Conservation (phyloP, 108 stramenopile genomes). For the Skeletonema costatum region DNA sequence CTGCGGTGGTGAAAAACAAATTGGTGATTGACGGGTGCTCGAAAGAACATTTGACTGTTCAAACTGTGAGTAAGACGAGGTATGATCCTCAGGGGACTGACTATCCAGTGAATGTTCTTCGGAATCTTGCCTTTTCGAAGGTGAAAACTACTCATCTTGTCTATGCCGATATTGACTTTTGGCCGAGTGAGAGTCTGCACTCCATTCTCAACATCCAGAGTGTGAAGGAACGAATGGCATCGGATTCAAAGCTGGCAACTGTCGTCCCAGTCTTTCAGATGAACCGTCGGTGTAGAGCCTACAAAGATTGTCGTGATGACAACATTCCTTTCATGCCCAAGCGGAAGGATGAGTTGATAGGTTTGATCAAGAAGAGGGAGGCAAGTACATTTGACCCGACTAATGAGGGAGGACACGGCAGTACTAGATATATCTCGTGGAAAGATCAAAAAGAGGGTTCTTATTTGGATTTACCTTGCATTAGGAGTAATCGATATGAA, state of each 20-base stretch:
- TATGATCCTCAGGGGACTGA: slow-evolving; percentile 54
- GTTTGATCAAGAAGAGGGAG: slow-evolving; percentile 16
- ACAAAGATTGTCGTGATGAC: slow-evolving; percentile 62
- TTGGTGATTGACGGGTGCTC: slow-evolving; percentile 41
- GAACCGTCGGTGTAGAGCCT: slow-evolving; percentile 56
- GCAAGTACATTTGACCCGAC: slow-evolving; percentile 80
- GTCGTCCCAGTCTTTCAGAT: slow-evolving; percentile 87
- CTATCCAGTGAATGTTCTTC: slow-evolving; percentile 90
- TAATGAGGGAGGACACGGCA: slow-evolving; percentile 84
- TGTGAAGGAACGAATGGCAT: slow-evolving; percentile 44
- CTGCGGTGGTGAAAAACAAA: slow-evolving; percentile 23
- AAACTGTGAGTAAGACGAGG: slow-evolving; percentile 40
- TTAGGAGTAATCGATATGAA: slow-evolving; percentile 82
- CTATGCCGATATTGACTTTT: slow-evolving; percentile 92
- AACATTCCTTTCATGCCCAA: slow-evolving; percentile 74
- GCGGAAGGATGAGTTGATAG: slow-evolving; percentile 39
- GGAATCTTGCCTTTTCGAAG: slow-evolving; percentile 75
- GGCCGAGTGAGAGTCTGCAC: slow-evolving; percentile 70
- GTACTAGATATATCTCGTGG: slow-evolving; percentile 69
- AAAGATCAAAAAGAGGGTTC: slow-evolving; percentile 41
- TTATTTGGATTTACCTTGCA: slow-evolving; percentile 63
- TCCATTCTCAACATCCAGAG: slow-evolving; percentile 33
- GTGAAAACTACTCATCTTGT: slow-evolving; percentile 78
- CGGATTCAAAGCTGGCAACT: slow-evolving; percentile 57
- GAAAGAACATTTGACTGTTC: slow-evolving; percentile 37